These are phyloP conservation scores for Tylopilus felleus DNA, from an alignment of 768 basidiomycete species.

Conservation along the genomic window DNA sequence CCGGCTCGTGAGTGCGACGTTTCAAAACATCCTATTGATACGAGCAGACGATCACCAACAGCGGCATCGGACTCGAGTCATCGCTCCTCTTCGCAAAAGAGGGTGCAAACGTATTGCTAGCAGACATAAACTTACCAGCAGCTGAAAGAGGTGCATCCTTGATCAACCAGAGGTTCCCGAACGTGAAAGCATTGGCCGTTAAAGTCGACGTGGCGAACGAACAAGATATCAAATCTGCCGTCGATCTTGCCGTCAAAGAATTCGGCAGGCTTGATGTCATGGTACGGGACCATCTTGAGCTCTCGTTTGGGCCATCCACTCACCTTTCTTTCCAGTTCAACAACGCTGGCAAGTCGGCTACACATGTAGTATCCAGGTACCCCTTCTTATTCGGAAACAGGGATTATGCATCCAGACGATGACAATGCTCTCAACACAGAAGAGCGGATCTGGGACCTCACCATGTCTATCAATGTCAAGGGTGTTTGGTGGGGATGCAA, in stretches of 20 bases:
- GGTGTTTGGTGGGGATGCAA: slow-evolving; percentile 99
- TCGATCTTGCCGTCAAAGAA: slow-evolving; percentile 72
- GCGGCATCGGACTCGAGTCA: slow-evolving; percentile 95
- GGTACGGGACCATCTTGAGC: slow-evolving; percentile 44
- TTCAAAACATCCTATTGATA: not conserved
- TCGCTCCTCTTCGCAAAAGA: slow-evolving; percentile 94
- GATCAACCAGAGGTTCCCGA: slow-evolving; percentile 64
- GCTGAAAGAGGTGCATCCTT: slow-evolving; percentile 64
- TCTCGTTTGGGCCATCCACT: not conserved
- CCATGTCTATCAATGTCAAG: slow-evolving; percentile 93
- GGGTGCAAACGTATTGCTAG: slow-evolving; percentile 86
- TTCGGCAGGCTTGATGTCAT: slow-evolving; percentile 96
- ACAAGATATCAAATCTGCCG: slow-evolving; percentile 74
- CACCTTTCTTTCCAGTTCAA: slow-evolving; percentile 63
- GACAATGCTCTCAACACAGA: slow-evolving; percentile 96
- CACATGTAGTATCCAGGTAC: not conserved
- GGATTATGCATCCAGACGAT: slow-evolving; percentile 98
- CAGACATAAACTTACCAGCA: slow-evolving; percentile 79
- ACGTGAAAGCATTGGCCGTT: slow-evolving; percentile 62
- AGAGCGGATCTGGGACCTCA: slow-evolving; percentile 93
- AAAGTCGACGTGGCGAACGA: slow-evolving; percentile 91
- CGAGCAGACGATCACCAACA: slow-evolving; percentile 32
- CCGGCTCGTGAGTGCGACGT: slow-evolving; percentile 65
- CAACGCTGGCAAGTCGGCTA: slow-evolving; percentile 64
- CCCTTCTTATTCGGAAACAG: slow-evolving; percentile 34